Evolutionary conservation across 176 grass and related monocot species (phyloP).

Genomic region (Oryza meridionalis): DNA sequence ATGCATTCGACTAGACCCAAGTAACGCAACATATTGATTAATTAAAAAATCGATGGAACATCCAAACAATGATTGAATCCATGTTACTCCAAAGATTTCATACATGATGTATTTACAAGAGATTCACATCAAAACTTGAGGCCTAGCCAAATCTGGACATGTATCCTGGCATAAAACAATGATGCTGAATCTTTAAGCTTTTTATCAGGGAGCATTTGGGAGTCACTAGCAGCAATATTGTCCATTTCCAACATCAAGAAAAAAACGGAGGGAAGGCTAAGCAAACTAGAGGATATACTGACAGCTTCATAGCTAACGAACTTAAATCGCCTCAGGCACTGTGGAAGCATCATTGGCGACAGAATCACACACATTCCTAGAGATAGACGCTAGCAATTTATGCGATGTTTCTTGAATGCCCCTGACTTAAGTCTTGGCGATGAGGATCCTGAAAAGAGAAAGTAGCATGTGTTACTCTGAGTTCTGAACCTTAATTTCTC

Average conservation of each 20-base stretch:
- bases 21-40: slow-evolving; percentile 7
- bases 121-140: slow-evolving; percentile 23
- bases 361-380: slow-evolving; percentile 9
- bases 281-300: neutral
- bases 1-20: neutral
- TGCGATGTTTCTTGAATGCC: slow-evolving; percentile 26
- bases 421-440: slow-evolving; percentile 11
- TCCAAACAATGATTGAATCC: neutral
- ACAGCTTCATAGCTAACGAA: slow-evolving; percentile 11
- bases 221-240: neutral
- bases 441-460: slow-evolving; percentile 31
- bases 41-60: neutral
- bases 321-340: slow-evolving; percentile 40
- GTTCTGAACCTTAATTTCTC: neutral
- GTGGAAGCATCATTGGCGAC: slow-evolving; percentile 33
- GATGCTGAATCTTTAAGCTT: neutral
- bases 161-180: slow-evolving; percentile 6
- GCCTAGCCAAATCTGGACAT: slow-evolving; percentile 1
- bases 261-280: neutral
- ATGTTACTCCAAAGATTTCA: neutral
- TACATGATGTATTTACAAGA: neutral
- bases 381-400: slow-evolving; percentile 41
- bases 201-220: neutral
- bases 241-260: neutral
- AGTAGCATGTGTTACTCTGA: neutral